Base-by-base conservation (phyloP, 257 asterid genomes). In the Anisodus acutangulus region DNA sequence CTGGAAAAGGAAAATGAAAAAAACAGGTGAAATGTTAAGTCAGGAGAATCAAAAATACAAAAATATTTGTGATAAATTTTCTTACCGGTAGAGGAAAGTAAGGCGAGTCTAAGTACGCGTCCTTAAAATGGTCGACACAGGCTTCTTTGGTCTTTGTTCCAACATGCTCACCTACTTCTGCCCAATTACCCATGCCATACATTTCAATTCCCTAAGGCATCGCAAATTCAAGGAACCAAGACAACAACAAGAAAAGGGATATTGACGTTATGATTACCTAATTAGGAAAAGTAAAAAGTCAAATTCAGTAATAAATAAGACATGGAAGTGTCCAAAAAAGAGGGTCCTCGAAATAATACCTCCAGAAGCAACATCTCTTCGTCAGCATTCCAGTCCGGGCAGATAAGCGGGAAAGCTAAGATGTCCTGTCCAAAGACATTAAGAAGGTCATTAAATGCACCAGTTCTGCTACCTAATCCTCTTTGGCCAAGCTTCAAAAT, bases 131-230 rank as follows among this genome's bases (percentile, higher is more conserved):
- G 58, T 94, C 93, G 69, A 94, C 89, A 88, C 98, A 94, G 55
- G 87, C 86, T 83, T 90, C 98, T 89, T 93, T 94, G 19, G 92
- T 66, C 90, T 94, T 94, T 78, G 98, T 94, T 84, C 97, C 97
- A 22, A 93, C 98, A 90, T 94, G 98, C 85, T 94, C 98, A 15
- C 97, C 94, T 86, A 94, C 93, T 90, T 94, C 97, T 4, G 94
- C 94, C 97, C 98, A 93, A 87, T 94, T 94, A 79, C 97, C 95
- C 92, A 94, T 92, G 85, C 98, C 98, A 87, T 94, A 94, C 97
- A 93, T 94, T 88, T 94, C 98, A 87, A 93, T 84, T 82, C 97
- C 98, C 97, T 94, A 86, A 22, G 35, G 63, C 31, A 82, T 13
- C 45, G 71, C 60, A 83, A 69, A 86, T 83, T 82, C 66, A 78